These are phyloP conservation scores for Brassica nigra DNA, from an alignment of 345 rosid species.

Conservation along the genomic window DNA sequence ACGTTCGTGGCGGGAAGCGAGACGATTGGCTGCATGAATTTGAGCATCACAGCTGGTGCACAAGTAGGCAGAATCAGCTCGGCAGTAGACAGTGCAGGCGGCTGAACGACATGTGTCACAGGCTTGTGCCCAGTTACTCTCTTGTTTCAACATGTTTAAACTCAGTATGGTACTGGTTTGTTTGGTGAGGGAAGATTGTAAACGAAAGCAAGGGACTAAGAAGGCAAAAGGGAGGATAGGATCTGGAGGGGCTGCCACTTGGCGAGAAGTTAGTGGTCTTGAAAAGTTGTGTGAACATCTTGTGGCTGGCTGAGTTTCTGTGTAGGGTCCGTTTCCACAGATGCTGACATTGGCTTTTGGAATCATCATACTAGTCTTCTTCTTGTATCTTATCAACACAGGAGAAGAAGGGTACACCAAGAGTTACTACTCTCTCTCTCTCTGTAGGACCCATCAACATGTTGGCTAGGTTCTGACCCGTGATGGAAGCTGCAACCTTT, in stretches of 20 bases:
- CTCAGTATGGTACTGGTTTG: background rate
- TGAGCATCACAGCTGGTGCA: conserved; percentile 58
- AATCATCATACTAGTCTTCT: conserved; percentile 30
- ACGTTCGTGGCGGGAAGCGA: conserved; percentile 93
- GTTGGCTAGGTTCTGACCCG: conserved; percentile 8
- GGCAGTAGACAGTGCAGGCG: conserved; percentile 83
- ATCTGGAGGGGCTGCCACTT: conserved; percentile 10
- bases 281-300: conserved; percentile 17
- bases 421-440: conserved; percentile 8
- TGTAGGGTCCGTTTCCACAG: conserved; percentile 31
- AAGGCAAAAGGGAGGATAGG: conserved; percentile 27
- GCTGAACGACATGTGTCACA: conserved; percentile 81
- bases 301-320: conserved; percentile 38
- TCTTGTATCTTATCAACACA: conserved; percentile 1
- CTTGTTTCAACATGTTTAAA: conserved; percentile 34
- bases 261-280: conserved; percentile 25
- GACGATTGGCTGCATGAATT: conserved; percentile 69
- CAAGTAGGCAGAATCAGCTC: conserved; percentile 64
- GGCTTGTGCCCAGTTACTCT: conserved; percentile 61
- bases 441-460: conserved; percentile 22
- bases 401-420: conserved; percentile 28
- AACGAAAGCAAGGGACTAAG: conserved; percentile 6
- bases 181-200: conserved; percentile 22
- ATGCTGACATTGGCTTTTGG: conserved; percentile 37
- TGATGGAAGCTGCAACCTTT: conserved; percentile 5